Evolutionary conservation across 345 rosid species (phyloP), one percentile per base, ranked within the genome.

Genomic region (Cochlearia excelsa): DNA sequence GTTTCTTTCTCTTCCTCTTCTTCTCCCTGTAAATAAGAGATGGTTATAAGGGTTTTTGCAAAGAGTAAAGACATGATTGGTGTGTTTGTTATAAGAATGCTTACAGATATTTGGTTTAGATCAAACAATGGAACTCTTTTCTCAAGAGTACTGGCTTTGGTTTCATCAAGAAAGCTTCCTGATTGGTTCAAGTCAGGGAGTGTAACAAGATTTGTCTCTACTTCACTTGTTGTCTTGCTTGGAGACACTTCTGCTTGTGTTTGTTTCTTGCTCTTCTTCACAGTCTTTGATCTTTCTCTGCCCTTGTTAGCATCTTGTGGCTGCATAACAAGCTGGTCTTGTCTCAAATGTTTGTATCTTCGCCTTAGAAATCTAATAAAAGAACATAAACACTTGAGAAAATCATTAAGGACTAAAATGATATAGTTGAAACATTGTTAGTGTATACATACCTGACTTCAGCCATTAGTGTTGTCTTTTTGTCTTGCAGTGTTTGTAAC

Each of bases 71-170:
- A 51, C 47, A 37, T 3, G 33, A 0, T 46, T 65, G 16, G 35
- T 65, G 42, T 11, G 7, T 57, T 28, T 29, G 40, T 51, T 9
- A 7, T 4, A 28, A 27, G 50, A 44, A 4, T 35, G 28, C 70
- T 71, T 82, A 92, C 97, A 81, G 94, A 88, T 46, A 88, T 82
- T 71, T 88, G 84, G 71, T 92, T 92, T 42, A 92, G 79, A 80
- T 92, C 98, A 31, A 92, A 88, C 69, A 72, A 47, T 4, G 85
- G 90, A 65, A 80, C 67, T 39, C n/a, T 71, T 68, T 71, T 79
- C 48, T 59, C 60, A 10, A 40, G 57, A 10, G 5, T 2, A 2
- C 59, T 39, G 8, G 88, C 79, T 59, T 81, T 86, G 71, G 71
- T 83, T 37, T 71, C 79, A 1, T 66, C 46, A 27, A 38, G 46